Conservation (phyloP, 805 yeast species). For the Pichia nanzhaoensis region DNA sequence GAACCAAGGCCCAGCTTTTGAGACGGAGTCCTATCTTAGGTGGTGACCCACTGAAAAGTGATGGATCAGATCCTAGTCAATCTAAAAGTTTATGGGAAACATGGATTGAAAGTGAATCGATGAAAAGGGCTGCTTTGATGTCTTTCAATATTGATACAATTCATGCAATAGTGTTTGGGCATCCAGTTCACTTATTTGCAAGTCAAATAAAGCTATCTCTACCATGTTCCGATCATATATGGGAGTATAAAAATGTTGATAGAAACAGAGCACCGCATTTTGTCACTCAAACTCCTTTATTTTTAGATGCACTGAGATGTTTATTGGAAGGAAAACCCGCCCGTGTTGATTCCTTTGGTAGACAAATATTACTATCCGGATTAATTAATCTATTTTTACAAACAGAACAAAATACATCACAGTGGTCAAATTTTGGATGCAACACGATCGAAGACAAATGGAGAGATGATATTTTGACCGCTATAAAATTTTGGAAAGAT, state of each 20-base stretch:
- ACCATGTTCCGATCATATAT: slow-evolving; percentile 52
- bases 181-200: slow-evolving; percentile 43
- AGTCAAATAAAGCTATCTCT: slow-evolving; percentile 50
- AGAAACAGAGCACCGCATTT: slow-evolving; percentile 16
- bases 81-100: slow-evolving; percentile 33
- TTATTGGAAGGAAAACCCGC: slow-evolving; percentile 41
- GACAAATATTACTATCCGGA: slow-evolving; percentile 56
- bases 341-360: slow-evolving; percentile 47
- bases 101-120: slow-evolving; percentile 72
- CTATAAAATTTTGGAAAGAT: slow-evolving; percentile 57
- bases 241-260: slow-evolving; percentile 32
- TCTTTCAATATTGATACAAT: slow-evolving; percentile 69
- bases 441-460: slow-evolving; percentile 35
- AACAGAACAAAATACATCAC: slow-evolving; percentile 51
- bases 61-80: slow-evolving; percentile 23
- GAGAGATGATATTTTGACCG: slow-evolving; percentile 57
- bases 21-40: slow-evolving; percentile 42
- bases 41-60: slow-evolving; percentile 34
- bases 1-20: slow-evolving; percentile 43
- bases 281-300: slow-evolving; percentile 16
- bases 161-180: slow-evolving; percentile 70
- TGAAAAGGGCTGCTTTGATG: slow-evolving; percentile 67
- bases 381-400: slow-evolving; percentile 54
- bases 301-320: slow-evolving; percentile 27
- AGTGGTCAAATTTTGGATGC: slow-evolving; percentile 35